phyloP scores from a whole-genome alignment of 805 yeast species.

The Pichia manshurica region DNA sequence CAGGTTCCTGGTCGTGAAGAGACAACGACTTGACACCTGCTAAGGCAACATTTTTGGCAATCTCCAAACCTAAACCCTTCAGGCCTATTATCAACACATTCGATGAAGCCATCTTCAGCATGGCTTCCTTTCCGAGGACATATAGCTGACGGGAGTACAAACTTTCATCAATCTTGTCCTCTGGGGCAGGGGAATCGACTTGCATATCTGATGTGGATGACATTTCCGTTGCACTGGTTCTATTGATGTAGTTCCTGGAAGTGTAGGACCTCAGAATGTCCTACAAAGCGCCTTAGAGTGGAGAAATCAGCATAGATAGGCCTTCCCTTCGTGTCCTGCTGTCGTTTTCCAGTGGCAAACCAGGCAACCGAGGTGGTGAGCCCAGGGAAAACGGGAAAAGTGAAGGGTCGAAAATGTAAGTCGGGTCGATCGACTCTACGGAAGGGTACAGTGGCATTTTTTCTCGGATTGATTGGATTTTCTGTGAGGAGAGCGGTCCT shows the following conservation, averaged over 20 bases:
- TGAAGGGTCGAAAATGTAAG: too few species aligned
- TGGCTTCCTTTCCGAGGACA: constrained; percentile 96
- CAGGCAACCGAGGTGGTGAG: neutral
- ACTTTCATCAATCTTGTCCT: constrained; percentile 69
- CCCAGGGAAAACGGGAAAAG: too few species aligned
- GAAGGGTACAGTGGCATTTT: too few species aligned
- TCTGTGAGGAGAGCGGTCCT: too few species aligned
- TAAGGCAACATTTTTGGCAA: constrained; percentile 91
- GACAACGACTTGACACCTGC: constrained; percentile 95
- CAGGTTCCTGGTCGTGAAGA: constrained; percentile 73
- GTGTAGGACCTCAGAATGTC: too few species aligned
- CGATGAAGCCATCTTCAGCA: constrained; percentile 93
- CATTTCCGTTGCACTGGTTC: too few species aligned
- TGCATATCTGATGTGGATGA: constrained; percentile 35
- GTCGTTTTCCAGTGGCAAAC: neutral
- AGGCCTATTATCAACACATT: constrained; percentile 88
- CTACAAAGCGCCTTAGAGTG: too few species aligned
- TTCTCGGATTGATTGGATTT: too few species aligned
- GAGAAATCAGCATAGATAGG: too few species aligned
- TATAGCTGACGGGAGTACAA: constrained; percentile 94
- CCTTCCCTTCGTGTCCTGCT: too few species aligned
- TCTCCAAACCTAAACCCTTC: constrained; percentile 90
- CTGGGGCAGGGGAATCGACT: constrained; percentile 35
- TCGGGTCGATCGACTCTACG: too few species aligned
- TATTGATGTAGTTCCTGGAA: too few species aligned